Evolutionary conservation across 768 basidiomycete species (phyloP), one percentile per base, ranked within the genome.

Genomic region (Lentinula raphanica): DNA sequence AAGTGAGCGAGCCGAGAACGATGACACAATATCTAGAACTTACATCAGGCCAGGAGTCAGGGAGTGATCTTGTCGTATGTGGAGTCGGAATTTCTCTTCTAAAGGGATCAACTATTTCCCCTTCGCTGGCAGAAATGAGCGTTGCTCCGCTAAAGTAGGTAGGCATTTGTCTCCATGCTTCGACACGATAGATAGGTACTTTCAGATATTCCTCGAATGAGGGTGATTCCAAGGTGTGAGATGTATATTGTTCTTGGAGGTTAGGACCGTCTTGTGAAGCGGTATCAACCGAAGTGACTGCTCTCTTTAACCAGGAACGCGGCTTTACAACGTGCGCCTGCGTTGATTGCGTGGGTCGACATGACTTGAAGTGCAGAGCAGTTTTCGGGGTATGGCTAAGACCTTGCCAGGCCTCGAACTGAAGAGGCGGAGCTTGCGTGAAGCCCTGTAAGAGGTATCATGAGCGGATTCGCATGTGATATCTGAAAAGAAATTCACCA

Each of bases 71-170:
- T 35, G 32, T 35, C 32, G 32, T 35, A 13, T 35, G 32, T 35
- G 32, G 32, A 9, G 32, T 7, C 6, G 45, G 46, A 12, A 38
- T 19, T 21, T 40, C 55, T 40, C 36, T 42, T 17, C 49, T 54
- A 21, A 56, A 57, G 8, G 55, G 59, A 49, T 60, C 59, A 5
- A 60, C 59, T 21, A 56, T 60, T 27, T 57, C 59, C 13, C 19
- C 59, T 40, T 56, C 46, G 12, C 59, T 60, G 15, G 59, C 25
- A 31, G 25, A 9, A 7, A 32, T 21, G 3, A 51, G 39, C 17
- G 46, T 35, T 4, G 55, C 19, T 9, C 45, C 59, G 17, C 31
- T 29, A 25, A 13, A 36, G 25, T 49, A 51, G 13, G 17, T 59
- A 6, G 59, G 59, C 32, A 28, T 42, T 12, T 35, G 36, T 28